phyloP scores from a whole-genome alignment of 768 basidiomycete species.

The Lepiota subincarnata region DNA sequence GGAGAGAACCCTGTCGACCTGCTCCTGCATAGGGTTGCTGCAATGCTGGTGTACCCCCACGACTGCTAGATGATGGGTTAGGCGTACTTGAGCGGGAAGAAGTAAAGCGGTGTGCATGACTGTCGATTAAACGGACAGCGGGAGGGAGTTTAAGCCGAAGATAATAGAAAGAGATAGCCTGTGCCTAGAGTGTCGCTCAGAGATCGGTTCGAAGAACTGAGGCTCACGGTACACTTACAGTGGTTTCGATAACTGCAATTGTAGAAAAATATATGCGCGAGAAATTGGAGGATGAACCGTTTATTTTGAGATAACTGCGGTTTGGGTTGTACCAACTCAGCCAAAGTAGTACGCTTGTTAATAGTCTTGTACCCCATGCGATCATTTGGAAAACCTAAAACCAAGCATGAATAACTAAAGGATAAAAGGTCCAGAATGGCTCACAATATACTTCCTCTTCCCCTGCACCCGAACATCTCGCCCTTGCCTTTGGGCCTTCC shows the following conservation, averaged over 20 bases:
- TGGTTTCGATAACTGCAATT: conserved; percentile 47
- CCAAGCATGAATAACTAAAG: conserved; percentile 1
- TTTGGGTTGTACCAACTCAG: conserved; percentile 37
- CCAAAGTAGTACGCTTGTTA: conserved; percentile 42
- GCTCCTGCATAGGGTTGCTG: conserved; percentile 9
- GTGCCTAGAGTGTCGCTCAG: conserved; percentile 34
- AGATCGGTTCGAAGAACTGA: conserved; percentile 4
- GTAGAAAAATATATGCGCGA: conserved; percentile 45
- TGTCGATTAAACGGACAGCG: conserved; percentile 63
- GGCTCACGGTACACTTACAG: conserved; percentile 36
- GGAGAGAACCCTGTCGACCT: conserved; percentile 6
- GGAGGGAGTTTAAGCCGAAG: conserved; percentile 69
- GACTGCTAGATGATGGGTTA: conserved; percentile 19
- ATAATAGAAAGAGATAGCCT: conserved; percentile 45
- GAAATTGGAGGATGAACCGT: conserved; percentile 29
- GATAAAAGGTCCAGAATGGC: conserved; percentile 22
- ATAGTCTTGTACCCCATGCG: conserved; percentile 54
- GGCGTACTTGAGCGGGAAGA: conserved; percentile 45
- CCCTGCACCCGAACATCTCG: conserved; percentile 66
- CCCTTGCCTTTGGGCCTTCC: conserved; percentile 63
- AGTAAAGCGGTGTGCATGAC: conserved; percentile 37
- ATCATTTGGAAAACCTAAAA: conserved; percentile 54
- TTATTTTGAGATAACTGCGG: conserved; percentile 32
- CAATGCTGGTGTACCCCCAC: conserved; percentile 16
- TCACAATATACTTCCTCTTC: conserved; percentile 58